Percentiles rank a stretch among this genome's conserved stretches.
Evolutionary conservation across 352 stramenopile genomes (phyloP).

Genomic region (Pythium dissotocum): DNA sequence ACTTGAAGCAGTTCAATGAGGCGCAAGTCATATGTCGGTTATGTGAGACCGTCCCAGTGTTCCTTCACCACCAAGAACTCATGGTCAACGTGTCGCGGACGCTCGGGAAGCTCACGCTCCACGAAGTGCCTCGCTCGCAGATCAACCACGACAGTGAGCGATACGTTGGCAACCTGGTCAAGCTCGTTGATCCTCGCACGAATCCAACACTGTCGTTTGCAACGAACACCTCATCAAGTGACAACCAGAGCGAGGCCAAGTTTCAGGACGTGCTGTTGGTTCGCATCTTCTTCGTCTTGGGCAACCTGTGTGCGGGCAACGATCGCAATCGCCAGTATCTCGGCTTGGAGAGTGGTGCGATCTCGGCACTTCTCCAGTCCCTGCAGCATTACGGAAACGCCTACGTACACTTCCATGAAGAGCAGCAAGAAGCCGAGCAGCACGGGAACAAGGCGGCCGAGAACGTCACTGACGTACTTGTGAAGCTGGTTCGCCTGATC

Average conservation of each 20-base stretch:
- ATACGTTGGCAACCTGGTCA: constrained; percentile 48
- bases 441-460: not conserved
- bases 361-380: constrained; percentile 39
- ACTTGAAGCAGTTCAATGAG: constrained; percentile 74
- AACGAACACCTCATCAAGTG: not conserved
- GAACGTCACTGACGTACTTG: constrained; percentile 51
- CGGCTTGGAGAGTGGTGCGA: constrained; percentile 31
- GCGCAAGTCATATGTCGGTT: constrained; percentile 47
- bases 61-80: constrained; percentile 61
- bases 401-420: constrained; percentile 29
- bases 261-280: constrained; percentile 66
- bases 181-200: constrained; percentile 41
- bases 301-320: constrained; percentile 87
- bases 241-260: constrained; percentile 38
- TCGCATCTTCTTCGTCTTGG: constrained; percentile 80
- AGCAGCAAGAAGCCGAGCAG: constrained; percentile 13
- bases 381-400: constrained; percentile 45
- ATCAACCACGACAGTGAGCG: constrained; percentile 49
- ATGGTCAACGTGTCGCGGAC: constrained; percentile 81
- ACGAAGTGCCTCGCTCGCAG: constrained; percentile 66
- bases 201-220: constrained; percentile 42
- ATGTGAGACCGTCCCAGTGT: constrained; percentile 44
- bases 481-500: constrained; percentile 81
- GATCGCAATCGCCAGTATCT: constrained; percentile 69
- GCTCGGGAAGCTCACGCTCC: constrained; percentile 80